Base-by-base conservation (phyloP, 768 basidiomycete genomes). In the Phaffia australis region DNA sequence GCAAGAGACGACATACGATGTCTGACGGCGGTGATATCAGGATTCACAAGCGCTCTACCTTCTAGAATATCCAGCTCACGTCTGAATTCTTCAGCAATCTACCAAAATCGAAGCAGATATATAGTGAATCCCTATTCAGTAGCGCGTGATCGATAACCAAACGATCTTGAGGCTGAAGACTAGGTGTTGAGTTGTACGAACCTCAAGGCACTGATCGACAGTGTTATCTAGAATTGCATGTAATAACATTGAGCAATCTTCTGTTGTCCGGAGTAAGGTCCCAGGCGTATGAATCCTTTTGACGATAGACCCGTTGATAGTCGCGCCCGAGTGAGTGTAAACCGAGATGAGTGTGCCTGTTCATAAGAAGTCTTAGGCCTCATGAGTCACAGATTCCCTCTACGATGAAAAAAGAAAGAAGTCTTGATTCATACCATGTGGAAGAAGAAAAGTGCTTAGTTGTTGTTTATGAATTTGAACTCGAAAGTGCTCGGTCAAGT, bases 31-130 rank as follows among this genome's bases (percentile, higher is more conserved):
- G 55, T 58, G 19, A 60, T 63, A n/a, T 63, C 66, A 6, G 66
- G 66, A 29, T 51, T 57, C 30, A 67, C 60, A 9, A 67, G 56
- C 1, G 66, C 66, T 50, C 60, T 54, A 9, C 66, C 66, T 27
- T 67, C 66, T 2, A 67, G 56, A 29, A 67, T 61, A 49, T 67
- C 66, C 21, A 67, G 60, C 46, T 67, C 66, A 18, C 29, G 35
- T 11, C 35, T 42, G 35, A 42, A 42, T 42, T 23, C 19, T 27
- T 18, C 16, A 25, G 56, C 51, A 4, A 30, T 18, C 25, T 56
- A 16, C 27, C 23, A 16, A 56, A 27, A 21, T 8, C 8, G n/a
- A 29, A 56, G 54, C 56, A 27, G 15, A 25, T 25, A 6, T n/a
- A 27, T 30, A 27, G 29, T 6, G 23, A 27, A 56, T 27, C 6